Evolutionary conservation across 257 asterid genomes (phyloP).

Genomic region (Orobanche coerulescens): DNA sequence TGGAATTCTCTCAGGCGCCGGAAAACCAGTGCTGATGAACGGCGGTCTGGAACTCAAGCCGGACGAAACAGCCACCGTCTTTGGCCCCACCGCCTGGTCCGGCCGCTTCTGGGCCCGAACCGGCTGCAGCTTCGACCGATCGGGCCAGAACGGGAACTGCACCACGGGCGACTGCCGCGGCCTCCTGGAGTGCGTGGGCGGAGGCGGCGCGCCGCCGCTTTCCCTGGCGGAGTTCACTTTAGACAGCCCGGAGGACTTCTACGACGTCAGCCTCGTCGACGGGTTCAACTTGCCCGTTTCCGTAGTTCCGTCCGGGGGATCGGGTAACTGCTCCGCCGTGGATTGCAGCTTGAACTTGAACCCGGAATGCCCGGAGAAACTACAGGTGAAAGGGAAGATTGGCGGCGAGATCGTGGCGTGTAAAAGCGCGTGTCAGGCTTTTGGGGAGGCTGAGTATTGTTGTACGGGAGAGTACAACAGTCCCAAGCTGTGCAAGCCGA

Average conservation of each 20-base stretch:
- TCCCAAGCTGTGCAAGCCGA: conserved; percentile 48
- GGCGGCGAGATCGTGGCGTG: conserved; percentile 40
- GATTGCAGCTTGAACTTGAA: conserved; percentile 37
- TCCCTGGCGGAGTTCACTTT: conserved; percentile 66
- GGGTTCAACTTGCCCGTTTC: conserved; percentile 66
- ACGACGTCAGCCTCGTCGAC: conserved; percentile 64
- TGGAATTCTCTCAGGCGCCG: conserved; percentile 40
- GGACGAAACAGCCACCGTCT: not conserved
- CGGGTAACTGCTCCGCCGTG: conserved; percentile 37
- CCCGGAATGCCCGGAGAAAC: conserved; percentile 37
- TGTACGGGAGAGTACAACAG: conserved; percentile 41
- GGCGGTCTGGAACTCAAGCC: conserved; percentile 45
- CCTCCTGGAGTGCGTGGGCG: conserved; percentile 37
- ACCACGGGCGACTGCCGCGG: conserved; percentile 59
- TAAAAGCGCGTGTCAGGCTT: conserved; percentile 55
- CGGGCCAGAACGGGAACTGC: conserved; percentile 46
- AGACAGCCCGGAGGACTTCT: conserved; percentile 42
- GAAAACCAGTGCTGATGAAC: conserved; percentile 36
- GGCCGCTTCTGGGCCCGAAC: conserved; percentile 73
- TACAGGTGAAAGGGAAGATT: conserved; percentile 22
- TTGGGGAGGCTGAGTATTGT: conserved; percentile 43
- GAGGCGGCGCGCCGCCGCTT: conserved; percentile 57
- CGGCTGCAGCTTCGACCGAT: conserved; percentile 49
- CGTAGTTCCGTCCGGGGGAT: conserved; percentile 37
- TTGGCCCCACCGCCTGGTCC: conserved; percentile 61